Evolutionary conservation across 768 basidiomycete genomes (phyloP).

Genomic region (Phaeolepiota aurea): DNA sequence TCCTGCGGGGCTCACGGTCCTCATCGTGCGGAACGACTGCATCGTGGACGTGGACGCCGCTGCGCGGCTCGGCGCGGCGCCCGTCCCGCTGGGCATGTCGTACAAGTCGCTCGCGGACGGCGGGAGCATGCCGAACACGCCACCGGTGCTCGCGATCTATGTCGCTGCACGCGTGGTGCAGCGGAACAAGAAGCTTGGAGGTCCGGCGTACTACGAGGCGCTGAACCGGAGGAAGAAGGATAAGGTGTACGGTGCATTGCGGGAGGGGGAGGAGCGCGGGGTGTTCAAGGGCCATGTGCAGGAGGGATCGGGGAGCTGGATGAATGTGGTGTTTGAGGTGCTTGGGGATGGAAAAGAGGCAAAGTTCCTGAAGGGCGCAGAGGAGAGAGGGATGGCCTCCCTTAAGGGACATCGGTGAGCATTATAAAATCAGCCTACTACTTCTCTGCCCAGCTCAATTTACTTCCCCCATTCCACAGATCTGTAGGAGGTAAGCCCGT

Average conservation of each 20-base stretch:
- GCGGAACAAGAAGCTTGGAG: constrained; percentile 57
- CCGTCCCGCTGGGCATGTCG: constrained; percentile 71
- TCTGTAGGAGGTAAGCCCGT: constrained; percentile 9
- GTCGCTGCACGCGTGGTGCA: constrained; percentile 80
- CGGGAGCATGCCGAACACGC: constrained; percentile 85
- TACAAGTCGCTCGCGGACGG: constrained; percentile 79
- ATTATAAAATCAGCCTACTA: no score
- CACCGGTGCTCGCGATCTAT: constrained; percentile 87
- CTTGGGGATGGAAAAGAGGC: constrained; percentile 65
- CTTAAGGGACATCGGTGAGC: constrained; percentile 89
- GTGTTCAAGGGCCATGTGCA: constrained; percentile 66
- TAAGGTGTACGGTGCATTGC: constrained; percentile 67
- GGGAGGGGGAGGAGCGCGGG: constrained; percentile 63
- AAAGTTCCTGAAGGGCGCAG: constrained; percentile 75
- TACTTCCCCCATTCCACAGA: no score
- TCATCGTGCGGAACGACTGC: constrained; percentile 93
- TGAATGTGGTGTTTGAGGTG: constrained; percentile 90
- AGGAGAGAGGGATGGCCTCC: constrained; percentile 71
- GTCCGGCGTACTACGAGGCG: constrained; percentile 55
- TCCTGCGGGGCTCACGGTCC: constrained; percentile 85
- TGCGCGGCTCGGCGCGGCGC: constrained; percentile 57
- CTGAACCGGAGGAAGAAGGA: constrained; percentile 67
- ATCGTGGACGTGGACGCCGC: constrained; percentile 85
- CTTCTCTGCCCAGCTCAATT: constrained; percentile 1
- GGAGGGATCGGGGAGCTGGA: constrained; percentile 78